A percentile compares a stretch with the other conserved stretches of the same genome.
These are phyloP conservation scores for Cylindrotheca closterium DNA, from an alignment of 108 stramenopile species.

Conservation along the genomic window DNA sequence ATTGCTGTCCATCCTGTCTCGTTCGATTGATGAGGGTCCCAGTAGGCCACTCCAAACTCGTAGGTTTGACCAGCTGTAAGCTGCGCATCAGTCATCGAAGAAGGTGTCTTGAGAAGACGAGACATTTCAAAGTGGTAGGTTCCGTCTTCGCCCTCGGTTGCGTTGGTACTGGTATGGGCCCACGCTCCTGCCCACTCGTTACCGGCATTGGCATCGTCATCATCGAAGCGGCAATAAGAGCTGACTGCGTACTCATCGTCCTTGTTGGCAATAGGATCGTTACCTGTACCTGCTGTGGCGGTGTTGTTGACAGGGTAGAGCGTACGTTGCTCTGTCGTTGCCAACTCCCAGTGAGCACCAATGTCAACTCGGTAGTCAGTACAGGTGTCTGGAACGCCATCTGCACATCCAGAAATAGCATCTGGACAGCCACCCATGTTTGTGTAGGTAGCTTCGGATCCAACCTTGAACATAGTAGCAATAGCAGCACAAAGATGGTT, in stretches of 20 bases:
- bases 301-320: conserved; percentile 12
- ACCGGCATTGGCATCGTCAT: conserved; percentile 23
- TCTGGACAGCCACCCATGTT: conserved; percentile 44
- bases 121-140: conserved; percentile 29
- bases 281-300: conserved; percentile 16
- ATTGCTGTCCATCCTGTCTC: conserved; percentile 35
- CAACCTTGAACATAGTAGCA: conserved; percentile 41
- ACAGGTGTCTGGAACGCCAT: conserved; percentile 16
- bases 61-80: conserved; percentile 5
- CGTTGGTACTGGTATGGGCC: conserved; percentile 17
- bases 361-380: conserved; percentile 34
- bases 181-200: conserved; percentile 41
- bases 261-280: conserved; percentile 33
- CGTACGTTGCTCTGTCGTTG: conserved; percentile 18
- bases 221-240: conserved; percentile 35
- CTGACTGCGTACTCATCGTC: conserved; percentile 39
- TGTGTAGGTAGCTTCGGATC: conserved; percentile 16
- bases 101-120: conserved; percentile 17
- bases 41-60: conserved; percentile 22
- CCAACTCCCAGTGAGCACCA: conserved; percentile 35
- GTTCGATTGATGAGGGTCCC: conserved; percentile 37
- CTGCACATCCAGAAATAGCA: conserved; percentile 1
- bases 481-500: conserved; percentile 31
- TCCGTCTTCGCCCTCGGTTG: conserved; percentile 5
- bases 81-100: conserved; percentile 19